These are phyloP conservation scores for Camelina sativa DNA, from an alignment of 345 rosid genomes.

Conservation along the genomic window DNA sequence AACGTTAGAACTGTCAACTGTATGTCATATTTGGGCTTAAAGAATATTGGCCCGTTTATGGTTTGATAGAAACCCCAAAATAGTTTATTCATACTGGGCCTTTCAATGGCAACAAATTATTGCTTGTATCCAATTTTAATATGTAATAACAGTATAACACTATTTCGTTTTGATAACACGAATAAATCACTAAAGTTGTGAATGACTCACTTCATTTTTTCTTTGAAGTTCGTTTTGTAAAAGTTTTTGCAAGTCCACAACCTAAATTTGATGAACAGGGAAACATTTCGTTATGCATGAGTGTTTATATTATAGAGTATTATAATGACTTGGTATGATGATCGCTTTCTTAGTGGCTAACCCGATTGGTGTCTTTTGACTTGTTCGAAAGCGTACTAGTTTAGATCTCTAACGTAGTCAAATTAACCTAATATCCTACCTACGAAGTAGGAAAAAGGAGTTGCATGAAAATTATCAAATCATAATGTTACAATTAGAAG, in stretches of 20 bases:
- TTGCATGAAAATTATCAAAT: conserved; percentile 33
- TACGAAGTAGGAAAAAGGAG: conserved; percentile 11
- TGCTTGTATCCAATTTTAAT: too few species aligned
- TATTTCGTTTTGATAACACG: too few species aligned
- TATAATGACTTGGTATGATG: conserved; percentile 16
- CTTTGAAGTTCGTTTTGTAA: background rate
- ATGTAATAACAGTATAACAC: too few species aligned
- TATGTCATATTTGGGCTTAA: background rate
- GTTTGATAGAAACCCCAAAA: background rate
- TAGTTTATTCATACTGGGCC: conserved; percentile 12
- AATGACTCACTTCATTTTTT: too few species aligned
- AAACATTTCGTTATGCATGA: background rate
- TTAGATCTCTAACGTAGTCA: conserved; percentile 20
- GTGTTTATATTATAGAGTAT: background rate
- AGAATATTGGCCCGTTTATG: background rate
- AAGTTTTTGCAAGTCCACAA: background rate
- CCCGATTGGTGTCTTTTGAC: conserved; percentile 36
- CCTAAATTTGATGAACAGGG: background rate
- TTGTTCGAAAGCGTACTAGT: conserved; percentile 31
- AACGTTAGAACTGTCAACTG: background rate
- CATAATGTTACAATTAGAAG: conserved; percentile 15
- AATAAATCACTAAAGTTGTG: too few species aligned
- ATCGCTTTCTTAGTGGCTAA: conserved; percentile 36
- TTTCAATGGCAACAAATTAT: background rate
- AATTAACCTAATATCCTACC: conserved; percentile 29